phyloP scores from a whole-genome alignment of 2,329 filamentous ascomycete species.

The Phaeosphaeriaceae sp. region DNA sequence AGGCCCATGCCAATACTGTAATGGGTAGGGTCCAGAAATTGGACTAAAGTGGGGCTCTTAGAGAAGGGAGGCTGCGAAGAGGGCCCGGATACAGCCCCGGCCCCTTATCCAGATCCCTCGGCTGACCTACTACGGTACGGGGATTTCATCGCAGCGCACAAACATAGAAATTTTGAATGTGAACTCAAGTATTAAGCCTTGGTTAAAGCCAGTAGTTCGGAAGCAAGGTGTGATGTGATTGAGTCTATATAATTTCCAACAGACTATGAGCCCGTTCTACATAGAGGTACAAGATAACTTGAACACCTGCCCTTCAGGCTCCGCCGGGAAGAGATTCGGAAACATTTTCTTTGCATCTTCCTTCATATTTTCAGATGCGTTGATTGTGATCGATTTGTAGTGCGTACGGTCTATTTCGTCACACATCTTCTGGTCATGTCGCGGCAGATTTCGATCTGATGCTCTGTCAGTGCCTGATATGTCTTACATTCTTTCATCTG shows the following conservation, averaged over 20 bases:
- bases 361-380: neutral
- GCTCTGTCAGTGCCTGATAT: too few species aligned
- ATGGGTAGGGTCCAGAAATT: neutral
- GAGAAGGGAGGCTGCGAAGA: neutral
- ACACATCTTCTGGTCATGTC: neutral
- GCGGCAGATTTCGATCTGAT: neutral
- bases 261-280: neutral
- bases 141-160: neutral
- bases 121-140: too few species aligned
- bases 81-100: neutral
- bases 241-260: neutral
- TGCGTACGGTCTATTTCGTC: neutral
- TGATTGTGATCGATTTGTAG: neutral
- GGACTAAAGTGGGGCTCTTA: neutral
- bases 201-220: neutral
- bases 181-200: neutral
- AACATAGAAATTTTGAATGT: neutral
- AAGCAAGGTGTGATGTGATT: neutral
- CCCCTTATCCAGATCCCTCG: too few species aligned
- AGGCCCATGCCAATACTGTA: neutral
- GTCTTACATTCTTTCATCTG: neutral
- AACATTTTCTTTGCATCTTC: neutral
- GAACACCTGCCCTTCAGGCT: neutral
- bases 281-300: neutral
- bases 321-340: neutral